phyloP scores from a whole-genome alignment of 2,329 filamentous ascomycete species.

The Pleomassaria siparia region DNA sequence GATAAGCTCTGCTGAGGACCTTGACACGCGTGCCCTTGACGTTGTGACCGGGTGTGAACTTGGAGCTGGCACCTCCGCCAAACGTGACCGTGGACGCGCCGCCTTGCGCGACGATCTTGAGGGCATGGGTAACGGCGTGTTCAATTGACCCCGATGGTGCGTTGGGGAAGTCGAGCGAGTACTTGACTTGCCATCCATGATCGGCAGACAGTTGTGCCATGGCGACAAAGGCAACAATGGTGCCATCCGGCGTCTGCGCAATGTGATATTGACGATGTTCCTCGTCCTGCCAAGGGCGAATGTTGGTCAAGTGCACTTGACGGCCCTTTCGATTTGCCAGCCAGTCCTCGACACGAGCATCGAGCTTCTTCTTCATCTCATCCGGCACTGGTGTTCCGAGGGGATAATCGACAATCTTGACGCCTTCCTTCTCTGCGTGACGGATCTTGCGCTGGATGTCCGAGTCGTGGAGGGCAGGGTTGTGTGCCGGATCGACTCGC shows the following conservation, averaged over 20 bases:
- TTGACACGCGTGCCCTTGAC: slow-evolving; percentile 77
- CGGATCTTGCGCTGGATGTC: slow-evolving; percentile 74
- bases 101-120: slow-evolving; percentile 60
- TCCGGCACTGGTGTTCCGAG: slow-evolving; percentile 64
- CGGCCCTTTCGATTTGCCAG: slow-evolving; percentile 75
- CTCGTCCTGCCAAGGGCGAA: slow-evolving; percentile 83
- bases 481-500: slow-evolving; percentile 73
- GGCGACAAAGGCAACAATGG: slow-evolving; percentile 75
- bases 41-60: slow-evolving; percentile 77
- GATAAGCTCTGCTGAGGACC: slow-evolving; percentile 80
- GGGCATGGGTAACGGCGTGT: slow-evolving; percentile 71
- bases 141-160: slow-evolving; percentile 88
- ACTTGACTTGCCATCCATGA: slow-evolving; percentile 93
- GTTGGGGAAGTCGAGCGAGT: slow-evolving; percentile 88
- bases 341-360: slow-evolving; percentile 78
- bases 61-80: slow-evolving; percentile 75
- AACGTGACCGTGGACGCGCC: slow-evolving; percentile 76
- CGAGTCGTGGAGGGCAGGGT: slow-evolving; percentile 65
- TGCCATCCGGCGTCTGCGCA: slow-evolving; percentile 70
- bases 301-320: slow-evolving; percentile 88
- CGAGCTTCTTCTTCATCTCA: slow-evolving; percentile 68
- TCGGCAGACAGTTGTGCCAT: slow-evolving; percentile 77
- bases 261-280: slow-evolving; percentile 85
- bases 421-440: slow-evolving; percentile 77
- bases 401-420: slow-evolving; percentile 75